These are phyloP conservation scores for Linnemannia zychae DNA, from an alignment of 192 early-diverging fungal genomes.

Conservation along the genomic window DNA sequence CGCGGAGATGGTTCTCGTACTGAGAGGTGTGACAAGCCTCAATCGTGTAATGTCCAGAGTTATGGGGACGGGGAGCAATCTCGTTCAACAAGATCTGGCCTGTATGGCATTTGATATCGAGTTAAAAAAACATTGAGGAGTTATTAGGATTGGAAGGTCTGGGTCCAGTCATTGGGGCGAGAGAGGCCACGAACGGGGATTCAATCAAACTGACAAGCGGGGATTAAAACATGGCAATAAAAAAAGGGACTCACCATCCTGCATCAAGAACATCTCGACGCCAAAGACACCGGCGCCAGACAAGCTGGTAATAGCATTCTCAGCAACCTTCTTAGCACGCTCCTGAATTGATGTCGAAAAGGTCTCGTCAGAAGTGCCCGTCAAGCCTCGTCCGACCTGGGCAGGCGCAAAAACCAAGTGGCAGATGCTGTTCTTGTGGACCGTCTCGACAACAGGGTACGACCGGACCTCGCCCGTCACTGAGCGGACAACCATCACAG, in stretches of 20 bases:
- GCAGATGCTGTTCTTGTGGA: conserved; percentile 97
- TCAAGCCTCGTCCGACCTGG: conserved; percentile 85
- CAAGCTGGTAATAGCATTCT: conserved; percentile 83
- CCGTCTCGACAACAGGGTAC: conserved; percentile 97
- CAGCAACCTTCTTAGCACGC: conserved; percentile 85
- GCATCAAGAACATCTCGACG: conserved; percentile 97
- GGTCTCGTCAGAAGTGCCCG: conserved; percentile 49
- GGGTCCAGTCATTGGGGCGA: neutral
- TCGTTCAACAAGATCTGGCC: conserved; percentile 93
- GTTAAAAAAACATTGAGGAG: neutral
- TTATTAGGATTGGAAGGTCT: neutral
- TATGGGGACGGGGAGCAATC: conserved; percentile 99
- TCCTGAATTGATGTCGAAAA: conserved; percentile 64
- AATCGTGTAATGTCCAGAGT: conserved; percentile 99
- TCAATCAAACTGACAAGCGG: no score
- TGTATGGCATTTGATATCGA: conserved; percentile 30
- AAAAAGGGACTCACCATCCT: conserved; percentile 69
- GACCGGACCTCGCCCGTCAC: conserved; percentile 79
- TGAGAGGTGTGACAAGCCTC: conserved; percentile 98
- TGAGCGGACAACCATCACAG: conserved; percentile 96
- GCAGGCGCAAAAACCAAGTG: conserved; percentile 97
- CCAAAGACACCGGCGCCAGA: conserved; percentile 95
- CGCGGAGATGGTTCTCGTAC: conserved; percentile 95
- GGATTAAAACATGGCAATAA: neutral
- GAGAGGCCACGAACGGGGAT: no score